Base-by-base conservation (phyloP, 176 grass and related monocot genomes). In the Aegilops bicornis region DNA sequence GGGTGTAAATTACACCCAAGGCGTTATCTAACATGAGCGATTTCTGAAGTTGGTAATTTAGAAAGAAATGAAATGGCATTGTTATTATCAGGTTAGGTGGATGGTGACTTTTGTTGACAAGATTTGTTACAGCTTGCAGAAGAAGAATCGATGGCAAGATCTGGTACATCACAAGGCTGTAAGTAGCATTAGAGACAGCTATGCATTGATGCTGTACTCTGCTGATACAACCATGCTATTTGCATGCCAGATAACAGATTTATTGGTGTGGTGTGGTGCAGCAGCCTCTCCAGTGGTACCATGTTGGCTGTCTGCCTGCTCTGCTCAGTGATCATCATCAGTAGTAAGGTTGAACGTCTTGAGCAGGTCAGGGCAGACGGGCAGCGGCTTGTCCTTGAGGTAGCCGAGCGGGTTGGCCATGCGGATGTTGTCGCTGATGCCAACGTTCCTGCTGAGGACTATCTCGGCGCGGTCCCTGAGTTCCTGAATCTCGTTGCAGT, bases 321-420 rank as follows among this genome's bases (percentile, higher is more conserved):
- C 74, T 69, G 27, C 9, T 76, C 73, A 76, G 54, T 52, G 10
- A 40, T 71, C 69, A 23, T 71, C 74, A 4, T 90, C 78, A 7
- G 64, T 79, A 22, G 80, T 76, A 13, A 92, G 20, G 30, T 70
- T 48, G 22, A 86, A 52, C 59, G 82, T 67, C 58, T 88, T 87
- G 64, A 94, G 85, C 82, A 98, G 84, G 12, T 20, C 40, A 1
- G n/a, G n/a, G 69, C 96, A 98, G 62, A 82, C 3, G n/a, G 86
- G 62, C 74, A 92, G 86, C 0, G 91, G 91, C 20, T n/a, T 52
- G 22, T 86, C 86, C 88, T 78, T 94, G 93, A 95, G 62, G 93
- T 79, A 98, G 47, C 93, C 93, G 11, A 98, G 89, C 10, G 93
- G 22, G 84, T 91, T 98, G 76, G 91, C 91, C 0, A 74, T 45